These are phyloP conservation scores for Zygosaccharomyces gambellarensis DNA, from an alignment of 805 yeast genomes.

Conservation along the genomic window DNA sequence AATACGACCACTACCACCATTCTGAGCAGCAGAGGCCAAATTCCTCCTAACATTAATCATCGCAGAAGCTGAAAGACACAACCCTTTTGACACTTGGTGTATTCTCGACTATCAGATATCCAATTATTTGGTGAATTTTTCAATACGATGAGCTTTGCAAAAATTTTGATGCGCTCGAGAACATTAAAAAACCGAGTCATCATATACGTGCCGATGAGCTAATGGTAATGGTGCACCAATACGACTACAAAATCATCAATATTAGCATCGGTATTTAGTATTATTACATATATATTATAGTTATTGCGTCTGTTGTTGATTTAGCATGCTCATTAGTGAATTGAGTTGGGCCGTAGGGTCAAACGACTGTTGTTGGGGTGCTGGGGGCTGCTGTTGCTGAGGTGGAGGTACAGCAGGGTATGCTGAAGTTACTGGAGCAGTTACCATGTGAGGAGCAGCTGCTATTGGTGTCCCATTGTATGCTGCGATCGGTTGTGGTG, in stretches of 20 bases:
- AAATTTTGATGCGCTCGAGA: conserved; percentile 1
- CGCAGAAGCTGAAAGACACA: not conserved
- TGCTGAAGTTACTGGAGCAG: conserved; percentile 14
- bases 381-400: conserved; percentile 19
- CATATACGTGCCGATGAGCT: not conserved
- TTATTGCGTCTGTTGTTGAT: conserved; percentile 34
- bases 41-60: conserved; percentile 14
- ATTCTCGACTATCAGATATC: not conserved
- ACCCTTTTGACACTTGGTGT: no score
- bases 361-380: conserved; percentile 23
- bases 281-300: not conserved
- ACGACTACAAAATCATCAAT: no score
- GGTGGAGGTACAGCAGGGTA: conserved; percentile 17
- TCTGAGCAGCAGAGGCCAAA: conserved; percentile 18
- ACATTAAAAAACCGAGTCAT: not conserved
- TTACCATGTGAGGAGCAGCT: conserved; percentile 11
- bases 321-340: conserved; percentile 40
- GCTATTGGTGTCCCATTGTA: conserved; percentile 14
- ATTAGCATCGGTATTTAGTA: not conserved
- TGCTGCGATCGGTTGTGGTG: conserved; percentile 13
- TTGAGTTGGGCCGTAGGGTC: conserved; percentile 40
- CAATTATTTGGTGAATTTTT: not conserved
- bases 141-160: not conserved
- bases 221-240: not conserved
- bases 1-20: conserved; percentile 19